Evolutionary conservation across 2,329 filamentous ascomycete species (phyloP).

Genomic region (Aspergillus ruber): DNA sequence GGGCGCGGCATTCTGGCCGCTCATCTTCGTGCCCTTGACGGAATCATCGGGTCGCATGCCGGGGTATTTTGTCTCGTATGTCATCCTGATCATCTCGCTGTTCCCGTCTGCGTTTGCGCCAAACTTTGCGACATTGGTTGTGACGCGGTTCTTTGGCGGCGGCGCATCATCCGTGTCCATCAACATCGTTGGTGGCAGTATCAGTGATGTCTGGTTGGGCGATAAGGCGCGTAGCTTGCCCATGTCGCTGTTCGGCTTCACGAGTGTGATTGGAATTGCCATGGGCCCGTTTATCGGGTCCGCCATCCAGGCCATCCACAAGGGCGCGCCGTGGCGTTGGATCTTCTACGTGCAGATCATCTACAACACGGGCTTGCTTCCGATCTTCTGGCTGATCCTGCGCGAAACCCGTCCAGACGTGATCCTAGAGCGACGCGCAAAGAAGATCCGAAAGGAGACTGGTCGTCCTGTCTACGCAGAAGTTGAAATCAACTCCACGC

Average conservation of each 20-base stretch:
- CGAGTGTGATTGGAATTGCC: conserved; percentile 38
- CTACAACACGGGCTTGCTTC: conserved; percentile 36
- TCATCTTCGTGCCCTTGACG: conserved; percentile 32
- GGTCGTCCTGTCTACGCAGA: conserved; percentile 22
- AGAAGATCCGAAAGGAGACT: conserved; percentile 33
- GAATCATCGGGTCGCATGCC: conserved; percentile 40
- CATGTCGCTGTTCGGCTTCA: conserved; percentile 40
- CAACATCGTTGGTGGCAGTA: conserved; percentile 34
- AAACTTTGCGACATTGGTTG: conserved; percentile 41
- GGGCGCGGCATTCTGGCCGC: conserved; percentile 33
- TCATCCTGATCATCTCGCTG: conserved; percentile 36
- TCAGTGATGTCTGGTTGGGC: conserved; percentile 32
- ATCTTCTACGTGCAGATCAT: conserved; percentile 43
- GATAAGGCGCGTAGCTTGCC: conserved; percentile 35
- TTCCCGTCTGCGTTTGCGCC: conserved; percentile 39
- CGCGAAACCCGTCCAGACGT: conserved; percentile 39
- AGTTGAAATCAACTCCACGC: conserved; percentile 17
- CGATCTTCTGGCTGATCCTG: conserved; percentile 36
- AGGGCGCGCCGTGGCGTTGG: conserved; percentile 36
- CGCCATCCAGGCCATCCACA: conserved; percentile 30
- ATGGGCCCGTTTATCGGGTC: conserved; percentile 41
- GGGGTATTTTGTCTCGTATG: conserved; percentile 39
- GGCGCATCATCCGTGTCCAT: conserved; percentile 39
- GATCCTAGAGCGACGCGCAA: conserved; percentile 35
- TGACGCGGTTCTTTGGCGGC: conserved; percentile 41